Evolutionary conservation across 2,329 filamentous ascomycete genomes (phyloP).

Genomic region (Colletotrichum spaethianum): DNA sequence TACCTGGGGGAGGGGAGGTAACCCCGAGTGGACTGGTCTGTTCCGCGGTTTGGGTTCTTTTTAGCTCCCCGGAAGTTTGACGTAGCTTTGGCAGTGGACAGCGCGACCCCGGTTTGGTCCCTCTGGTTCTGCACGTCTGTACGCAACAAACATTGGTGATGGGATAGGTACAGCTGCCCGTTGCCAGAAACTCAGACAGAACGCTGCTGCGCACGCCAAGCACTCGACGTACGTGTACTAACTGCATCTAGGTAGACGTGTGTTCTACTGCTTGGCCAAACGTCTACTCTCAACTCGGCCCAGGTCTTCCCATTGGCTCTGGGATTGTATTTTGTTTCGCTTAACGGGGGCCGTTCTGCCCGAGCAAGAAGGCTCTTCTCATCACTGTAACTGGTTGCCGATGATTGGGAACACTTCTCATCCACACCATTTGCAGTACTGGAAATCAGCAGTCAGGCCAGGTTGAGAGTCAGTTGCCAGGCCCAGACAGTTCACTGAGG

Average conservation of each 20-base stretch:
- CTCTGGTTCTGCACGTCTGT: background rate
- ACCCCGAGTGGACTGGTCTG: background rate
- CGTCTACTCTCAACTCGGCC: background rate
- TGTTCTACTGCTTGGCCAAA: background rate
- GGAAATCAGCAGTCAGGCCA: background rate
- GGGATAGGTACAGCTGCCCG: background rate
- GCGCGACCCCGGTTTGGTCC: background rate
- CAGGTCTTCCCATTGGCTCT: background rate
- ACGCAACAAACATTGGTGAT: background rate
- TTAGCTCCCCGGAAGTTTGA: background rate
- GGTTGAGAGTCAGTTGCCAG: background rate
- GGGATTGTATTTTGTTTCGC: background rate
- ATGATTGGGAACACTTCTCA: background rate
- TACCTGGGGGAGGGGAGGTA: background rate
- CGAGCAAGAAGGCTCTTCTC: background rate
- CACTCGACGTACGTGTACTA: background rate
- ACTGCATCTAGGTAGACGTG: no score
- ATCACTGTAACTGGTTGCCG: background rate
- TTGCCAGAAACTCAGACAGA: background rate
- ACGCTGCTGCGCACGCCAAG: background rate
- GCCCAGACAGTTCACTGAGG: background rate
- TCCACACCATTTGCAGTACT: background rate
- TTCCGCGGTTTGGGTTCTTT: background rate
- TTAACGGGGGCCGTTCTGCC: no score
- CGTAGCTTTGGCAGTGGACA: background rate